Evolutionary conservation across 2,329 filamentous ascomycete genomes (phyloP).

Genomic region (Penicillium oxalicum): DNA sequence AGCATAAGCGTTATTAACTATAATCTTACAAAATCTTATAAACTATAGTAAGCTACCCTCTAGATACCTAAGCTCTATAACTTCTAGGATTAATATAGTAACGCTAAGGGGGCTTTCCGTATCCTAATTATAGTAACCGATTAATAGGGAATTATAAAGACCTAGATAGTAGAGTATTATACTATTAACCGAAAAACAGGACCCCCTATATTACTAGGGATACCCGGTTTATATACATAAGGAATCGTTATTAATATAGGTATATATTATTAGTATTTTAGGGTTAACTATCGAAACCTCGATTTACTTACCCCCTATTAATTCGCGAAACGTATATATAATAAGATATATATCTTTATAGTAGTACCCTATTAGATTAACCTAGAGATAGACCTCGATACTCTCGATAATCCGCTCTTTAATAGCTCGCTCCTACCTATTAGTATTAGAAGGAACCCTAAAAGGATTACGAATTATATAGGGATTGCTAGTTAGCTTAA

Average conservation of each 20-base stretch:
- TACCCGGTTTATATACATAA: background rate
- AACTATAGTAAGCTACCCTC: too few relatives aligned
- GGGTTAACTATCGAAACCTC: background rate
- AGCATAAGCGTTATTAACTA: background rate
- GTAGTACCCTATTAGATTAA: background rate
- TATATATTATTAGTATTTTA: background rate
- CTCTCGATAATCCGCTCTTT: too few relatives aligned
- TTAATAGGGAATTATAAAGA: too few relatives aligned
- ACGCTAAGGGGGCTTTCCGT: too few relatives aligned
- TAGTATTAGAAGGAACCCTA: background rate
- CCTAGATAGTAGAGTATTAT: background rate
- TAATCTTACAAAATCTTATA: background rate
- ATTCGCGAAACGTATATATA: background rate
- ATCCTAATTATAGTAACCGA: too few relatives aligned
- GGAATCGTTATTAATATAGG: background rate
- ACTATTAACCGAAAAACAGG: background rate
- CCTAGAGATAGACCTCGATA: background rate
- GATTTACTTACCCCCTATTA: background rate
- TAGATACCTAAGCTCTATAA: too few relatives aligned
- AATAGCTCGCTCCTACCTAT: background rate
- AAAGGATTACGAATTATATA: background rate
- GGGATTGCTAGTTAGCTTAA: background rate
- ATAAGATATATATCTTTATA: background rate
- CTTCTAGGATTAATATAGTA: too few relatives aligned
- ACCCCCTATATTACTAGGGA: background rate